Conservation (phyloP, 2,329 filamentous ascomycete genomes). For the Phialophora chinensis region DNA sequence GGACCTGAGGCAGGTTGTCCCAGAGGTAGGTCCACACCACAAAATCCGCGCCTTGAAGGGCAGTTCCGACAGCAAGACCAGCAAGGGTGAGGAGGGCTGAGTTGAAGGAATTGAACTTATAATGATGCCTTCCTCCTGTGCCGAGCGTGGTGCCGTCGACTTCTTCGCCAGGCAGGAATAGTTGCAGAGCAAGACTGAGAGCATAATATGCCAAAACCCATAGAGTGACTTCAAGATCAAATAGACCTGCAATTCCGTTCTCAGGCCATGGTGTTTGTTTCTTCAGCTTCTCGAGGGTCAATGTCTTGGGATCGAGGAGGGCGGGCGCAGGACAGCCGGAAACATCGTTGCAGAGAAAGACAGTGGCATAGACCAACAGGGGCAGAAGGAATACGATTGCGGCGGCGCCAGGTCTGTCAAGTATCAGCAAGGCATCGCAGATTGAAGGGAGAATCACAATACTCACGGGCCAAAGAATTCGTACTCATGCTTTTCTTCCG, state of each 20-base stretch:
- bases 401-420: conserved; percentile 72
- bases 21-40: conserved; percentile 90
- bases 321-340: conserved; percentile 89
- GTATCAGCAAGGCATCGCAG: conserved; percentile 26
- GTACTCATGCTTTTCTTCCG: conserved; percentile 50
- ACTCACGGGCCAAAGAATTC: conserved; percentile 57
- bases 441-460: not conserved
- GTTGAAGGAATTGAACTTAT: conserved; percentile 79
- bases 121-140: conserved; percentile 76
- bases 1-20: conserved; percentile 85
- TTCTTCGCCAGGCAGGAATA: conserved; percentile 75
- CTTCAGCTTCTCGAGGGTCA: conserved; percentile 76
- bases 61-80: conserved; percentile 75
- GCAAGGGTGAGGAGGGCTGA: conserved; percentile 76
- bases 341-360: conserved; percentile 90
- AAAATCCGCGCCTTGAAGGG: conserved; percentile 78
- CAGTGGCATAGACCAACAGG: conserved; percentile 75
- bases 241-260: conserved; percentile 71
- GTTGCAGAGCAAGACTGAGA: conserved; percentile 75
- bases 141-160: conserved; percentile 72
- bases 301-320: conserved; percentile 71
- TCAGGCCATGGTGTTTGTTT: conserved; percentile 80
- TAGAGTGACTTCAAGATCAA: conserved; percentile 71
- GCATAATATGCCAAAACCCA: conserved; percentile 79
- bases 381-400: conserved; percentile 82